Evolutionary conservation across 768 basidiomycete genomes (phyloP), one percentile per base, ranked within the genome.

Genomic region (Naganishia randhawae): DNA sequence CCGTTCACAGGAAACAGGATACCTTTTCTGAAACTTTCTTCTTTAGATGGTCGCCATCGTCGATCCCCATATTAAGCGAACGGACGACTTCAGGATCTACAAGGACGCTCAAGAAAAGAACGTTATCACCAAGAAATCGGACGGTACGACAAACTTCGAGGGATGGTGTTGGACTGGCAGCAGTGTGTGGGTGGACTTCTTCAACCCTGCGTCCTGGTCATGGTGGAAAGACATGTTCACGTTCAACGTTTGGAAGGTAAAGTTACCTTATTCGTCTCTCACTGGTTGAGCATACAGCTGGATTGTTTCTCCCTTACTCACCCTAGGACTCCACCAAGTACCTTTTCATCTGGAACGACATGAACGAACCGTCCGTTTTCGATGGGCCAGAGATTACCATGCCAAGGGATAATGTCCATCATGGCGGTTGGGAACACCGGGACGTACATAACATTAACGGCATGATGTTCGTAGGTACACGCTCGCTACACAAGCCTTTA

Each of bases 331-430:
- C 93, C 72, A 92, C 91, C 1, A 86, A 88, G 33, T 85, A 86
- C 72, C 85, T 97, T 16, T 88, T 88, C 78, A 92, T 98, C 72
- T 99, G 96, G 96, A 98, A 98, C 77, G 96, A 99, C 76, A 99
- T 99, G 96, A 97, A 97, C 73, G 96, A 98, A 91, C 96, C 96
- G 1, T 89, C 94, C 13, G 87, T 99, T n/a, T 99, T 99, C 83
- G 95, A 97, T 72, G 96, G 95, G 0, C 96, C 96, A 6, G 96
- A 99, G 78, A 97, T 99, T 74, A 87, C 86, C 37, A 86, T 89
- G 84, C 86, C 85, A 3, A 85, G 85, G 72, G 88, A 89, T 68
- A 85, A 84, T 53, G 83, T 96, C 50, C 94, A 98, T 75, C 82
- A 92, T 73, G 91, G 89, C 33, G 92, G 92, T 29, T 99, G 96